phyloP scores from a whole-genome alignment of 2,329 filamentous ascomycete genomes.

The Aureobasidium sp. region DNA sequence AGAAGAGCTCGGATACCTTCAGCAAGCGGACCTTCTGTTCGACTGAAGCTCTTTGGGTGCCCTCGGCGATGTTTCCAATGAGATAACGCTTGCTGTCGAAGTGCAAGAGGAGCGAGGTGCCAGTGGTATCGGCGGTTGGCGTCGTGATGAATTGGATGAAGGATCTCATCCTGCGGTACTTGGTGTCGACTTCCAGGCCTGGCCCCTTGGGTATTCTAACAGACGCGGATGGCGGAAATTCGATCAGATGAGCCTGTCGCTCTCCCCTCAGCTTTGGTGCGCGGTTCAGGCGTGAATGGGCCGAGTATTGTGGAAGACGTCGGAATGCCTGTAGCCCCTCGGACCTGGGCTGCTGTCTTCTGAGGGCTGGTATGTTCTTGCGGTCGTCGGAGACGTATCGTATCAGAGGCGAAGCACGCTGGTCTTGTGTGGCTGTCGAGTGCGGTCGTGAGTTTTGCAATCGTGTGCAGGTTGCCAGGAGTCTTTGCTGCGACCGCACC shows the following conservation, averaged over 20 bases:
- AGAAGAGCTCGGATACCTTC: constrained; percentile 68
- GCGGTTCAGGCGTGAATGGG: neutral
- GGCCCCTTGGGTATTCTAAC: neutral
- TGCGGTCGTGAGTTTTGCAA: neutral
- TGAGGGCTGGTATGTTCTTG: neutral
- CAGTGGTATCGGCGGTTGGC: constrained; percentile 81
- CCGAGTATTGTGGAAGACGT: neutral
- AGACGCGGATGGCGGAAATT: neutral
- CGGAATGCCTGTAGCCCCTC: neutral
- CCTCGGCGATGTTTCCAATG: constrained; percentile 75
- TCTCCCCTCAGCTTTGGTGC: neutral
- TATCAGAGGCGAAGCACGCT: neutral
- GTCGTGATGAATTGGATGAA: constrained; percentile 68
- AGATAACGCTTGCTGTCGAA: constrained; percentile 78
- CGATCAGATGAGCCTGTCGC: neutral
- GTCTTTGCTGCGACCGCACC: neutral
- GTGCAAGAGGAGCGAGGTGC: constrained; percentile 67
- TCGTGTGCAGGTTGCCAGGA: neutral
- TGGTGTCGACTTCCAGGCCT: no score
- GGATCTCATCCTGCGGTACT: constrained; percentile 55
- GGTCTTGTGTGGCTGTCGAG: neutral
- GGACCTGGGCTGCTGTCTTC: neutral
- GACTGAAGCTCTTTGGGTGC: constrained; percentile 67
- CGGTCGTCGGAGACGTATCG: neutral
- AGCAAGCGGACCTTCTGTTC: constrained; percentile 58